Evolutionary conservation across 2,329 filamentous ascomycete genomes (phyloP).

Genomic region (Colletotrichum falcatum): DNA sequence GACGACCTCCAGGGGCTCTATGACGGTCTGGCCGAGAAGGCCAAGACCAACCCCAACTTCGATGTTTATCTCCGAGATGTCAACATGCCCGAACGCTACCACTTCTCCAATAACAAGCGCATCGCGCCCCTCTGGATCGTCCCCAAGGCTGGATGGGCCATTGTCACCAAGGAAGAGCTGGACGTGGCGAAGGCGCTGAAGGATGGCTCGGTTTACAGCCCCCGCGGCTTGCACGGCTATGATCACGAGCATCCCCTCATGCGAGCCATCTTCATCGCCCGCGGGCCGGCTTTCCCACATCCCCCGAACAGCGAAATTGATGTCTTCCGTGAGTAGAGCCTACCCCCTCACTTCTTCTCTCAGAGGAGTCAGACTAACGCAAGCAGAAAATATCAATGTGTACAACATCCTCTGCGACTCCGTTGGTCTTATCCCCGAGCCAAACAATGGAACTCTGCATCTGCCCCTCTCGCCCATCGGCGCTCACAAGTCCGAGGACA

Average conservation of each 20-base stretch:
- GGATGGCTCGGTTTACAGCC: constrained; percentile 77
- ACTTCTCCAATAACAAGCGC: constrained; percentile 87
- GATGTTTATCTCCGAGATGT: constrained; percentile 89
- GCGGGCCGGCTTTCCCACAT: constrained; percentile 93
- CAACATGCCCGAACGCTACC: constrained; percentile 92
- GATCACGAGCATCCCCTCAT: constrained; percentile 95
- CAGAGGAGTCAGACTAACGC: constrained; percentile 44
- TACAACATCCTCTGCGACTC: constrained; percentile 97
- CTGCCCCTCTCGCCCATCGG: constrained; percentile 76
- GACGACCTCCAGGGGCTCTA: constrained; percentile 77
- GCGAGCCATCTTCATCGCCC: constrained; percentile 93
- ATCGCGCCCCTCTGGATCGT: constrained; percentile 97
- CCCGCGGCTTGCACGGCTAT: constrained; percentile 90
- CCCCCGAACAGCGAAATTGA: constrained; percentile 82
- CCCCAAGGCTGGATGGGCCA: constrained; percentile 91
- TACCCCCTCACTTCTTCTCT: neutral
- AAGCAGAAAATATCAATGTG: constrained; percentile 87
- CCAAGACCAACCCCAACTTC: constrained; percentile 74
- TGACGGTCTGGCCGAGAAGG: constrained; percentile 66
- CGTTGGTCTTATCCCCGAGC: constrained; percentile 75
- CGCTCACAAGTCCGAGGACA: constrained; percentile 66
- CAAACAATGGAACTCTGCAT: constrained; percentile 89
- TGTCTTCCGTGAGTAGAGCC: constrained; percentile 79
- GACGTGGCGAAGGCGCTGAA: constrained; percentile 75
- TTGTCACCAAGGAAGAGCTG: constrained; percentile 85